Conservation (phyloP, 75 land plant genomes). For the Larix kaempferi region DNA sequence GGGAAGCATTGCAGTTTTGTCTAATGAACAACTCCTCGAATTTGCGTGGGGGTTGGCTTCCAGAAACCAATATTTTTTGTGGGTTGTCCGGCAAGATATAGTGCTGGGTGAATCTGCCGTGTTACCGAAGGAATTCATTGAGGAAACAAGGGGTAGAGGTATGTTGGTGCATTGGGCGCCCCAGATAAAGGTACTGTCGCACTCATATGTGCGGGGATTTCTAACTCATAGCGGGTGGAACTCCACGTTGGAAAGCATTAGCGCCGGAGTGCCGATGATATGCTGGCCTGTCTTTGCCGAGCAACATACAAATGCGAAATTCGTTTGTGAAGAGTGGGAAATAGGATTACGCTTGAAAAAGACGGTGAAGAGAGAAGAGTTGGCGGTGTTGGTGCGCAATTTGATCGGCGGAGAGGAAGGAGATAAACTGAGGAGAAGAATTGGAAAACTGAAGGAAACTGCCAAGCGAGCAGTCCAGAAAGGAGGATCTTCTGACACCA, state of each 20-base stretch:
- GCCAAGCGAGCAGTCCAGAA: conserved; percentile 35
- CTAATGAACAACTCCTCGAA: conserved; percentile 24
- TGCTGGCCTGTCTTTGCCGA: conserved; percentile 66
- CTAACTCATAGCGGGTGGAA: conserved; percentile 89
- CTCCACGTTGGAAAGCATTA: conserved; percentile 55
- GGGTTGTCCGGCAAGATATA: conserved; percentile 23
- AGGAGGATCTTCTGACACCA: conserved; percentile 40
- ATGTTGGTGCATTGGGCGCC: conserved; percentile 67
- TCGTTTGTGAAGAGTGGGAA: conserved; percentile 31
- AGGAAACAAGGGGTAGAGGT: conserved; percentile 24
- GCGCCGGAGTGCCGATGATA: conserved; percentile 54
- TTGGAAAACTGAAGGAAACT: conserved; percentile 19
- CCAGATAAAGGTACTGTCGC: conserved; percentile 55
- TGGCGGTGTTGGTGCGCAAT: conserved; percentile 28
- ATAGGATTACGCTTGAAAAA: conserved; percentile 17
- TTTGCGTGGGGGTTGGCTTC: conserved; percentile 18
- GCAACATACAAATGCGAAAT: conserved; percentile 19
- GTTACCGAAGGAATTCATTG: conserved; percentile 16
- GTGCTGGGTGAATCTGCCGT: no score
- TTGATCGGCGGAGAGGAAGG: conserved; percentile 39
- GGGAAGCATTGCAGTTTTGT: conserved; percentile 18
- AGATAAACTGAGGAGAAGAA: conserved; percentile 34
- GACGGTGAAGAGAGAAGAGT: conserved; percentile 8
- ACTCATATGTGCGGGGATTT: conserved; percentile 52
- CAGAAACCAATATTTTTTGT: conserved; percentile 22